phyloP scores from a whole-genome alignment of 768 basidiomycete genomes.

The Lactarius sp. region DNA sequence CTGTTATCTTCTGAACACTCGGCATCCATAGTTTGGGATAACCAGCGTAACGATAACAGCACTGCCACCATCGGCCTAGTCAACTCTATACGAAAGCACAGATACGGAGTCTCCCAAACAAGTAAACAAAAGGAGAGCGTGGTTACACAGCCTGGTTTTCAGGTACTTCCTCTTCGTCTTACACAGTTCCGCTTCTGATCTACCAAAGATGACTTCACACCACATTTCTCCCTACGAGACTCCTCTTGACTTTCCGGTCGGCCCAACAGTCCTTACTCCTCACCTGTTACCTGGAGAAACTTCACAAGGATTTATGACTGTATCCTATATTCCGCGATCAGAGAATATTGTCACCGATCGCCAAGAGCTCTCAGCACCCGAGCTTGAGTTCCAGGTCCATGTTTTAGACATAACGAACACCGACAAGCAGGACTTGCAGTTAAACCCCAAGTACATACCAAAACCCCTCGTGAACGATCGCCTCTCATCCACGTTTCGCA shows the following conservation, averaged over 20 bases:
- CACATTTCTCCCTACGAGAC: background rate
- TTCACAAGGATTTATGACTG: conserved; percentile 20
- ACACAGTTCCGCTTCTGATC: background rate
- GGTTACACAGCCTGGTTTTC: conserved; percentile 34
- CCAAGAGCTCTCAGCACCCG: background rate
- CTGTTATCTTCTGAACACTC: conserved; percentile 30
- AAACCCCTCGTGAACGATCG: background rate
- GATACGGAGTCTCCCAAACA: conserved; percentile 5
- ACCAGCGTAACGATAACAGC: conserved; percentile 4
- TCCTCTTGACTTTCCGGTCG: background rate
- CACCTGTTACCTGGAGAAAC: conserved; percentile 22
- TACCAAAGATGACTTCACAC: background rate
- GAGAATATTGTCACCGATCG: background rate
- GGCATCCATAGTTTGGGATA: conserved; percentile 40
- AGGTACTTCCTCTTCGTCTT: too few relatives aligned
- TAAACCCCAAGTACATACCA: conserved; percentile 5
- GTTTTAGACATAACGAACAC: background rate
- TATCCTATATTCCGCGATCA: background rate
- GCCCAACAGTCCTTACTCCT: background rate
- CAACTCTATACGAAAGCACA: conserved; percentile 25
- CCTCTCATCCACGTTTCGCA: conserved; percentile 2
- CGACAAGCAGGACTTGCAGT: conserved; percentile 4
- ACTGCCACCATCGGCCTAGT: too few relatives aligned
- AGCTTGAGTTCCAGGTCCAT: background rate
- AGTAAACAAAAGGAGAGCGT: conserved; percentile 52